phyloP scores from a whole-genome alignment of 192 early-diverging fungal species.

The Coemansia javaensis region DNA sequence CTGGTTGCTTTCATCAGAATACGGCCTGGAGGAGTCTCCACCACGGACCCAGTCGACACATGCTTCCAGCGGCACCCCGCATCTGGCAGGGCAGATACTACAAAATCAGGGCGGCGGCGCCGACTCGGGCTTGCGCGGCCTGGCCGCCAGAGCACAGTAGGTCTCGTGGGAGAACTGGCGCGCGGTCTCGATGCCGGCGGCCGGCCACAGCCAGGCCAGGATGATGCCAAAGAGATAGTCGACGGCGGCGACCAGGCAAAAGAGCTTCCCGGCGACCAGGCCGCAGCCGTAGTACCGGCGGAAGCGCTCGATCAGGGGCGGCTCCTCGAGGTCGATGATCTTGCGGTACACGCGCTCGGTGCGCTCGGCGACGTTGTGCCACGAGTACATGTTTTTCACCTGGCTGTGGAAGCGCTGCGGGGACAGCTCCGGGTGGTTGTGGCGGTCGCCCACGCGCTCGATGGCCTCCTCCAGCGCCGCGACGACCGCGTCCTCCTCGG shows the following conservation, averaged over 20 bases:
- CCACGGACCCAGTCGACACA: no score
- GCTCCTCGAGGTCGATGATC: conserved; percentile 60
- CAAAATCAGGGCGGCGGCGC: no score
- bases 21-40: no score
- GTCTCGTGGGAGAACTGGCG: conserved; percentile 52
- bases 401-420: conserved; percentile 71
- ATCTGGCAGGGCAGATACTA: no score
- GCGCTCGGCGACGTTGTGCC: conserved; percentile 90
- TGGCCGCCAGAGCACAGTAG: no score
- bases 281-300: conserved; percentile 85
- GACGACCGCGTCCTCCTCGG: conserved; percentile 79
- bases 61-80: no score
- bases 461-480: conserved; percentile 69
- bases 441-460: conserved; percentile 51
- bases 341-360: conserved; percentile 76
- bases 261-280: conserved; percentile 83
- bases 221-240: conserved; percentile 78
- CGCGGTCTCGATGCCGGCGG: conserved; percentile 65
- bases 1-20: no score
- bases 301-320: conserved; percentile 74
- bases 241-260: conserved; percentile 82
- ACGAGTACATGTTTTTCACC: conserved; percentile 93
- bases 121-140: no score
- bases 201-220: conserved; percentile 78
- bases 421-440: conserved; percentile 55